Conservation (phyloP, 176 grass and related monocot genomes). For the Carex myosuroides region DNA sequence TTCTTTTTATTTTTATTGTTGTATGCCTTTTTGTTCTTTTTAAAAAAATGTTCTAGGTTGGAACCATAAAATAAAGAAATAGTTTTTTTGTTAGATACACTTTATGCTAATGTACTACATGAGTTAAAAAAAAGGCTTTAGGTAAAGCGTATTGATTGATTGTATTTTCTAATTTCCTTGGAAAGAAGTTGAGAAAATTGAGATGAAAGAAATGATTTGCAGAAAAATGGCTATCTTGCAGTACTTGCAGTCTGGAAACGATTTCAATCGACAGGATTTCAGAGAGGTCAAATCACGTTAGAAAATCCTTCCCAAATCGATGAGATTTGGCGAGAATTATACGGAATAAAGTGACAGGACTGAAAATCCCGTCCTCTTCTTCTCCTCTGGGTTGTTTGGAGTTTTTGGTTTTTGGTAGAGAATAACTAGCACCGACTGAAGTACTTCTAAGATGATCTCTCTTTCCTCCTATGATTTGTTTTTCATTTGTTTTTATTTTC, state of each 20-base stretch:
- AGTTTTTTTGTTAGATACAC: background rate
- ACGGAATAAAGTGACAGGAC: no score
- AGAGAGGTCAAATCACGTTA: no score
- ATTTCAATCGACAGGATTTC: no score
- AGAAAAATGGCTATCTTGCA: background rate
- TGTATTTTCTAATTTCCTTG: background rate
- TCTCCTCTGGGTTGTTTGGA: no score
- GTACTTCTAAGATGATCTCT: no score
- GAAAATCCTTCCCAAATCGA: no score
- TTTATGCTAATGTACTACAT: background rate
- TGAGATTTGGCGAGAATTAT: no score
- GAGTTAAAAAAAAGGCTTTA: background rate
- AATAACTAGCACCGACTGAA: no score
- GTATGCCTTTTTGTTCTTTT: background rate
- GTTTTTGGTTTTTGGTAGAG: no score
- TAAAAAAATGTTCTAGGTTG: background rate
- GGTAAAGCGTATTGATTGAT: background rate
- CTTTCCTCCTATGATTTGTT: no score
- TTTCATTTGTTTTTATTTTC: no score
- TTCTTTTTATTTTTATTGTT: background rate
- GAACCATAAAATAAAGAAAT: background rate
- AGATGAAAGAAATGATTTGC: slow-evolving; percentile 1
- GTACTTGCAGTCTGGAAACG: background rate
- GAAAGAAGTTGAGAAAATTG: background rate
- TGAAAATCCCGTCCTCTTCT: no score